These are phyloP conservation scores for Penicillium sp. DNA, from an alignment of 2,329 filamentous ascomycete genomes.

Conservation along the genomic window DNA sequence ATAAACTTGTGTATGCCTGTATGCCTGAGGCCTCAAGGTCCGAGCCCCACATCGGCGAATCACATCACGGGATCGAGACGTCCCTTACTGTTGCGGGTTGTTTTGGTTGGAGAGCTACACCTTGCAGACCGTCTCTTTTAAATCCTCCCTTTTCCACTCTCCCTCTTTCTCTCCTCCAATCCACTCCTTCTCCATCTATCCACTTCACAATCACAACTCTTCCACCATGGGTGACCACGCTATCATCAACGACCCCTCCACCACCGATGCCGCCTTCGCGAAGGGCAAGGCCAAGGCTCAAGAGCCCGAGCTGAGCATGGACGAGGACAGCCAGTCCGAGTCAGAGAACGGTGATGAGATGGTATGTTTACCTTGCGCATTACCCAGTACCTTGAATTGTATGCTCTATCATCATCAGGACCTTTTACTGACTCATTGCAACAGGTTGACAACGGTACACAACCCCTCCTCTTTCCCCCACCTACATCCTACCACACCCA, in stretches of 20 bases:
- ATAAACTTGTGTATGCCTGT: not conserved
- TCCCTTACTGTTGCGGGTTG: slow-evolving; percentile 33
- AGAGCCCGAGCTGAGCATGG: slow-evolving; percentile 68
- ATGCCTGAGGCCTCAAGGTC: slow-evolving; percentile 25
- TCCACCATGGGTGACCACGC: slow-evolving; percentile 46
- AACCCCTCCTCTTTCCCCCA: slow-evolving; percentile 7
- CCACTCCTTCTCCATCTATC: slow-evolving; percentile 5
- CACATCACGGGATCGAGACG: slow-evolving; percentile 24
- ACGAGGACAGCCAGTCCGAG: slow-evolving; percentile 70
- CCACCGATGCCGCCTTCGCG: slow-evolving; percentile 52
- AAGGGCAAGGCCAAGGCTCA: slow-evolving; percentile 88
- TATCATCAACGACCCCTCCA: slow-evolving; percentile 48
- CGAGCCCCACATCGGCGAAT: slow-evolving; percentile 24
- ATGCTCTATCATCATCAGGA: not conserved
- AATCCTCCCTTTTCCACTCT: slow-evolving; percentile 22
- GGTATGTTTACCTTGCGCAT: slow-evolving; percentile 35
- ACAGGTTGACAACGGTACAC: slow-evolving; percentile 32
- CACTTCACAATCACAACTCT: slow-evolving; percentile 11
- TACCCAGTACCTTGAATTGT: no score
- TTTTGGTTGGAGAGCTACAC: slow-evolving; percentile 33
- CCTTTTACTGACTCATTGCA: not conserved
- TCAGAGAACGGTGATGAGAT: slow-evolving; percentile 58
- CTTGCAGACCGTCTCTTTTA: slow-evolving; percentile 35
- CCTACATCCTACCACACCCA: not conserved
- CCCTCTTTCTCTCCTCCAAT: slow-evolving; percentile 20